Base-by-base conservation (phyloP, 2,329 filamentous ascomycete species). In the Coniochaeta sp. region DNA sequence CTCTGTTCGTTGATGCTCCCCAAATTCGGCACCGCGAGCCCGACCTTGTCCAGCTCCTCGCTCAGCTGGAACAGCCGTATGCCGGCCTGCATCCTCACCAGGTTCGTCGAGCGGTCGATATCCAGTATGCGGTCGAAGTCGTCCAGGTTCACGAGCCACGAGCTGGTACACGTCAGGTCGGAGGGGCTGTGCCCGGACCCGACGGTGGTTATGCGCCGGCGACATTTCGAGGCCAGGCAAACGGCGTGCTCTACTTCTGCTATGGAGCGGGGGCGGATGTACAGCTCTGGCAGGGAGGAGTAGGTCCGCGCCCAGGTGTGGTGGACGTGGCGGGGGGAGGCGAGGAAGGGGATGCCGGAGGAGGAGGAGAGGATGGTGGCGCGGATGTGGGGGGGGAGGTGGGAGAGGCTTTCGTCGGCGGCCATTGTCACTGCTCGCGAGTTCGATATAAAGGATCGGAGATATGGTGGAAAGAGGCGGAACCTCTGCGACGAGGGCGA, bases 1-100 rank as follows among this genome's bases (percentile, higher is more conserved):
- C 88, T 94, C 75, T 99, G 94, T 61, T 90, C 83, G 66, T 96
- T 91, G 69, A 99, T 99, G 67, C 90, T 96, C 31, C 94, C 94
- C 45, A 97, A 74, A 66, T 95, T 96, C 26, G 89, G 87, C 80
- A 99, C 86, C 2, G 91, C 90, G 56, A 96, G 77, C 1, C 89
- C 90, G 60, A 85, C 71, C 51, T 79, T 76, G 58, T 89, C 89
- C 28, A 96, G 82, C 62, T 83, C 81, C 40, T 80, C 77, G 56
- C 90, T 87, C 52, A 99, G 73, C 54, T 85, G 73, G 60, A 82
- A 82, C 55, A 99, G 74, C 18, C 92, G 80, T 57, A 97, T 96
- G 14, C 94, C 94, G n/a, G 87, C 87, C 71, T 97, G 81, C 60
- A 95, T 87, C 2, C 84, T 82, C 50, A 95, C 81, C 7, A 87